Conservation (phyloP, 2,329 filamentous ascomycete species). For the Penicillium sp. region DNA sequence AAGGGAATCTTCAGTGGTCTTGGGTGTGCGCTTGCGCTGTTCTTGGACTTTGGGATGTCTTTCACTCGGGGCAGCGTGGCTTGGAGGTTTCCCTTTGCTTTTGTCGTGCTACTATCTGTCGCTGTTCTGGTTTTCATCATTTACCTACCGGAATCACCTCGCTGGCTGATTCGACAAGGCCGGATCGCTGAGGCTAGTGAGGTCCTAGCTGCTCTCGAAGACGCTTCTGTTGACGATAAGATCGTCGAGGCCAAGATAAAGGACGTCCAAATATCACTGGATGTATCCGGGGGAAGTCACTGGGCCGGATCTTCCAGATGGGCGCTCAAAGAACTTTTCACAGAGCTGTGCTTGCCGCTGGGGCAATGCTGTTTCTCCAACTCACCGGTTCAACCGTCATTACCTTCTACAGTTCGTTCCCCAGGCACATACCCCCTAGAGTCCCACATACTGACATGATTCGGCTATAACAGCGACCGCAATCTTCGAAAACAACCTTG, state of each 20-base stretch:
- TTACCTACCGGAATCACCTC: constrained; percentile 21
- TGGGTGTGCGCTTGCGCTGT: constrained; percentile 20
- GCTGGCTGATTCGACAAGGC: constrained; percentile 20
- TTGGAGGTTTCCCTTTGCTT: constrained; percentile 22
- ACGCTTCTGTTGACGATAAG: constrained; percentile 7
- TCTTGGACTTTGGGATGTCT: constrained; percentile 24
- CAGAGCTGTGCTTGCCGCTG: constrained; percentile 16
- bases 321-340: constrained; percentile 21
- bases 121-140: constrained; percentile 14
- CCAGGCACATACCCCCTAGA: no score
- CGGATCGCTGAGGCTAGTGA: constrained; percentile 17
- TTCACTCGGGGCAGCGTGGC: constrained; percentile 14
- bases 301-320: constrained; percentile 17
- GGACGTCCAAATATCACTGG: constrained; percentile 21
- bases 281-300: constrained; percentile 11
- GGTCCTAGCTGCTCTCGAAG: constrained; percentile 16
- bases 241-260: constrained; percentile 12
- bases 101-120: constrained; percentile 17
- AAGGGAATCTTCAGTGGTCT: constrained; percentile 22
- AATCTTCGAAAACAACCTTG: constrained; percentile 23
- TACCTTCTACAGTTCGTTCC: constrained; percentile 21
- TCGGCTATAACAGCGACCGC: constrained; percentile 12
- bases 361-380: constrained; percentile 17
- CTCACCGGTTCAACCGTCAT: constrained; percentile 23
- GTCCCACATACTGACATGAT: neutral